These are phyloP conservation scores for Dillenia turbinata DNA, from an alignment of 164 flowering plant species.

Conservation along the genomic window DNA sequence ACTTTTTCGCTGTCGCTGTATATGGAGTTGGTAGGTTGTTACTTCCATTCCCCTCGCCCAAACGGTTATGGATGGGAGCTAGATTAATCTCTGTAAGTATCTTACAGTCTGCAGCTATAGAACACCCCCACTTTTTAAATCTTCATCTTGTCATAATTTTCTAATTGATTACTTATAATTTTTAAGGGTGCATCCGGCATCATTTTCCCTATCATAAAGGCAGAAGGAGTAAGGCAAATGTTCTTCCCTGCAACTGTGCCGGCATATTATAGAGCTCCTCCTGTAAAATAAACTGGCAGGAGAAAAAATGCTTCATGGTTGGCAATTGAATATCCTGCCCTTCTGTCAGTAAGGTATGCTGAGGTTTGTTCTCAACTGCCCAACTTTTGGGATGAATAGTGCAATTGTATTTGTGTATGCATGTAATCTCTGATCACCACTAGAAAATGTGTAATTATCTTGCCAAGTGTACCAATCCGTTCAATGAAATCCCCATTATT, in stretches of 20 bases:
- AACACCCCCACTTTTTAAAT: no score
- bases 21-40: conserved; percentile 84
- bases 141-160: no score
- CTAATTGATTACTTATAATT: not conserved
- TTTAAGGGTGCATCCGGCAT: conserved; percentile 67
- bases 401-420: no score
- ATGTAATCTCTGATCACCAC: no score
- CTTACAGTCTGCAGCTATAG: no score
- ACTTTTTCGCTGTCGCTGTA: conserved; percentile 74
- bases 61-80: conserved; percentile 82
- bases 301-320: not conserved
- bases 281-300: conserved; percentile 14
- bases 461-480: no score
- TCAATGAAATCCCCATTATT: no score
- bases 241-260: conserved; percentile 67
- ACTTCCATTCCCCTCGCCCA: conserved; percentile 81
- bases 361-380: no score
- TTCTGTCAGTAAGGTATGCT: no score
- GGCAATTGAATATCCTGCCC: no score
- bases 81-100: conserved; percentile 63
- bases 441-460: no score
- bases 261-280: conserved; percentile 59
- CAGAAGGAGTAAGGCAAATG: conserved; percentile 85
- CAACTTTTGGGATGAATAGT: no score
- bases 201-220: conserved; percentile 70